A percentile compares a stretch with the other conserved stretches of the same genome.
phyloP scores from a whole-genome alignment of 2,329 filamentous ascomycete species.

The Teratosphaeria destructans region DNA sequence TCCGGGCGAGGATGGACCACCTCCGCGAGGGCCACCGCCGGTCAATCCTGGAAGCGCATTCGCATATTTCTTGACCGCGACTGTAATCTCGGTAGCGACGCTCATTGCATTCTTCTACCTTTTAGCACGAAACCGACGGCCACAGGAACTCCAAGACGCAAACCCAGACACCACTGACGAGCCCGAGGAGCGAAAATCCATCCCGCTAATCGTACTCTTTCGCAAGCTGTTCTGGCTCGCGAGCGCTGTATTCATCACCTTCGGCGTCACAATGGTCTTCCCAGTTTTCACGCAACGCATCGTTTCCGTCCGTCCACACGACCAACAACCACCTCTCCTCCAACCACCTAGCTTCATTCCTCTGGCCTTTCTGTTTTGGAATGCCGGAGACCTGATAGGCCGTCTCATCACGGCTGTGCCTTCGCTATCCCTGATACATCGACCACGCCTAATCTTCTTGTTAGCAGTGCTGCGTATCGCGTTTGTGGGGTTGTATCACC shows the following conservation, averaged over 20 bases:
- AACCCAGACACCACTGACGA: constrained; percentile 6
- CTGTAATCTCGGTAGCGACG: constrained; percentile 59
- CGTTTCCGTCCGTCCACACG: constrained; percentile 30
- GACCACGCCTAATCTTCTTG: constrained; percentile 57
- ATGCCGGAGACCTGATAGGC: constrained; percentile 72
- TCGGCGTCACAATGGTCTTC: constrained; percentile 83
- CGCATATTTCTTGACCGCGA: constrained; percentile 83
- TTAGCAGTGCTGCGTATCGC: constrained; percentile 54
- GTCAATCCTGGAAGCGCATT: constrained; percentile 63
- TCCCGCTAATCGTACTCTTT: constrained; percentile 58
- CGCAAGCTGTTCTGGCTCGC: constrained; percentile 70
- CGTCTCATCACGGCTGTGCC: constrained; percentile 56
- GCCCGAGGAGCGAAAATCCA: constrained; percentile 33
- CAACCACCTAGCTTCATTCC: constrained; percentile 69
- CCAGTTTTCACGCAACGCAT: constrained; percentile 69
- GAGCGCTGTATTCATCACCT: constrained; percentile 68
- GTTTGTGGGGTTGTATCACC: constrained; percentile 75
- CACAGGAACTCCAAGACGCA: constrained; percentile 7
- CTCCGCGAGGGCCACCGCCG: constrained; percentile 23
- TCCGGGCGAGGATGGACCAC: constrained; percentile 2
- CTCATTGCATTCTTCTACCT: constrained; percentile 68
- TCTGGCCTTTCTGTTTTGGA: constrained; percentile 87
- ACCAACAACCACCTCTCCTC: constrained; percentile 48
- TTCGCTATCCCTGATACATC: constrained; percentile 45
- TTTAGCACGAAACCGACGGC: constrained; percentile 33